Conservation (phyloP, 2,329 filamentous ascomycete species). For the Fusarium siculi region DNA sequence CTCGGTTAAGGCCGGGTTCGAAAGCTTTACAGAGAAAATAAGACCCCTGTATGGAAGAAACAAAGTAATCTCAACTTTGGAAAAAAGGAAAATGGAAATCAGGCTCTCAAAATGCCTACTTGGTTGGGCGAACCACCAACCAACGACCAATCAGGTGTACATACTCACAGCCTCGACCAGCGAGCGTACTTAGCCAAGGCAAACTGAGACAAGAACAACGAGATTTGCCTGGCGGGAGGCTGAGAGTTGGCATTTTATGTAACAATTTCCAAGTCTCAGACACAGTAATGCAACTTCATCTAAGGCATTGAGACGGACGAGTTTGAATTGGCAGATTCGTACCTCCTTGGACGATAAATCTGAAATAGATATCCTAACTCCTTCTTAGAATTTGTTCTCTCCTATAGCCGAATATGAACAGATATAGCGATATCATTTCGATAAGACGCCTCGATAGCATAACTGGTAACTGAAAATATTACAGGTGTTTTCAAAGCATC, state of each 20-base stretch:
- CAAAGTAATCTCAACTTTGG: neutral
- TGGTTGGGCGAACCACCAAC: neutral
- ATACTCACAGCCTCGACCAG: neutral
- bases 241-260: neutral
- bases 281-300: neutral
- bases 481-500: too few relatives aligned
- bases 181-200: neutral
- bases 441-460: neutral
- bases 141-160: constrained; percentile 8
- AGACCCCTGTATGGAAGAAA: neutral
- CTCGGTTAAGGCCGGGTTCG: too few relatives aligned
- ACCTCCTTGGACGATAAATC: too few relatives aligned
- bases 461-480: neutral
- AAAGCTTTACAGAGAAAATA: neutral
- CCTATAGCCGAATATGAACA: neutral
- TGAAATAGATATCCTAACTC: neutral
- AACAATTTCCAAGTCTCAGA: neutral
- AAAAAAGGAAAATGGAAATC: neutral
- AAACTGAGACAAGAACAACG: neutral
- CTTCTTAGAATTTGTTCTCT: too few relatives aligned
- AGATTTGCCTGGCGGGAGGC: neutral
- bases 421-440: neutral
- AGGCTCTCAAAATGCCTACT: neutral
- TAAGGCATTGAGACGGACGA: too few relatives aligned
- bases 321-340: neutral